phyloP scores from a whole-genome alignment of 148 eudicot genomes.

The Tetragonia tetragonoides region DNA sequence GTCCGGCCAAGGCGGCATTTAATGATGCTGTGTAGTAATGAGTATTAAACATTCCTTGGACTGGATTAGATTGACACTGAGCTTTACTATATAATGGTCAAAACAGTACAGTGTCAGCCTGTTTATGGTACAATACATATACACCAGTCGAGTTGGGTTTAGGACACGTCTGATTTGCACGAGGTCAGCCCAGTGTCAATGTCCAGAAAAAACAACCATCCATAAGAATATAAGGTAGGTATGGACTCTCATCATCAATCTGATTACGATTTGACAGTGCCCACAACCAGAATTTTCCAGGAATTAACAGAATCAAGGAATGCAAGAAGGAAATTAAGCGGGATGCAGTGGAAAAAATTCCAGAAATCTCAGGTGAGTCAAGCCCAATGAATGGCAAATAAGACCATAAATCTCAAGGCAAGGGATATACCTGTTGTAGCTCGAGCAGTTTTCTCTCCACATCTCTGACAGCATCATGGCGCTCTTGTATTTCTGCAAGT shows the following conservation, averaged over 20 bases:
- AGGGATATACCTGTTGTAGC: slow-evolving; percentile 74
- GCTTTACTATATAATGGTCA: not conserved
- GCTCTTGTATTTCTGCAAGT: slow-evolving; percentile 96
- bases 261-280: not conserved
- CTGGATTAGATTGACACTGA: not conserved
- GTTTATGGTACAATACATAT: not conserved
- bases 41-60: not conserved
- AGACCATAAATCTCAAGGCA: slow-evolving; percentile 10
- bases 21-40: not conserved
- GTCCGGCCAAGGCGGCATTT: too few relatives aligned
- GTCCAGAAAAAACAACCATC: not conserved
- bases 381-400: not conserved
- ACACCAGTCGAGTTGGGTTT: too few relatives aligned
- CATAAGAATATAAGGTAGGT: not conserved
- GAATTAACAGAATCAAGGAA: not conserved
- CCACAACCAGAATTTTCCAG: not conserved
- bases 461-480: slow-evolving; percentile 91
- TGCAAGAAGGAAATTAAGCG: not conserved
- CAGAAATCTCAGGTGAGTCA: not conserved
- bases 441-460: slow-evolving; percentile 92
- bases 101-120: not conserved
- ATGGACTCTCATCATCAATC: not conserved
- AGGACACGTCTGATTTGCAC: too few relatives aligned
- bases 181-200: too few relatives aligned
- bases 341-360: not conserved